Evolutionary conservation across 169 alveolate genomes (phyloP), one percentile per base, ranked within the genome.

Genomic region (Plasmodium sp.): DNA sequence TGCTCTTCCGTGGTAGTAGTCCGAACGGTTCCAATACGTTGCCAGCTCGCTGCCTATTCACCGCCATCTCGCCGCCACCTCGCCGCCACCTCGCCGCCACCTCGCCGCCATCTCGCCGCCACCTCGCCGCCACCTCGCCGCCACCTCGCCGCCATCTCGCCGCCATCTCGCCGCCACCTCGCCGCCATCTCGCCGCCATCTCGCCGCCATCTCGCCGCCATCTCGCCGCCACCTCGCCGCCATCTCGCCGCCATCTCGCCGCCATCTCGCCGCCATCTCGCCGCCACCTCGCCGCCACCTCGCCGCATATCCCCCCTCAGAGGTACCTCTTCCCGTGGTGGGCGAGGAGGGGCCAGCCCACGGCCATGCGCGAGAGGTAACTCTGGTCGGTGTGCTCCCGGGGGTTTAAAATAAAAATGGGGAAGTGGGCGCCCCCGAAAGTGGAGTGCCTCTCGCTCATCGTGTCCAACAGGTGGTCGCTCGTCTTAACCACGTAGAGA

Each of bases 371-470:
- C 33, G 94, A 90, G 45, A 90, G 71, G 41, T 81, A 71, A 83
- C 71, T 36, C 12, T 92, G 92, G 16, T 82, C 79, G 14, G n/a
- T 48, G 16, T 81, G n/a, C 75, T 92, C 92, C 39, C 58, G 9
- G 2, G 95, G 95, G 22, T 92, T 92, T 92, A 92, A 45, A 81
- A 92, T 82, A 54, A 92, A 73, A 71, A 92, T 82, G 7, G 95
- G 95, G 18, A 10, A 7, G 34, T 81, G 54, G 54, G 16, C n/a
- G 22, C 31, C 27, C n/a, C 2, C 7, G 43, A n/a, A 0, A 33
- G 48, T 14, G n/a, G 45, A 22, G 7, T 77, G 39, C n/a, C 3
- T 86, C 27, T 86, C 54, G 31, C 2, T 31, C 39, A 67, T 6
- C 77, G 12, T 67, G 39, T 77, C 71, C 67, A 77, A 18, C 39